Evolutionary conservation across 2,329 filamentous ascomycete genomes (phyloP).

Genomic region (Xylariaceae sp.): DNA sequence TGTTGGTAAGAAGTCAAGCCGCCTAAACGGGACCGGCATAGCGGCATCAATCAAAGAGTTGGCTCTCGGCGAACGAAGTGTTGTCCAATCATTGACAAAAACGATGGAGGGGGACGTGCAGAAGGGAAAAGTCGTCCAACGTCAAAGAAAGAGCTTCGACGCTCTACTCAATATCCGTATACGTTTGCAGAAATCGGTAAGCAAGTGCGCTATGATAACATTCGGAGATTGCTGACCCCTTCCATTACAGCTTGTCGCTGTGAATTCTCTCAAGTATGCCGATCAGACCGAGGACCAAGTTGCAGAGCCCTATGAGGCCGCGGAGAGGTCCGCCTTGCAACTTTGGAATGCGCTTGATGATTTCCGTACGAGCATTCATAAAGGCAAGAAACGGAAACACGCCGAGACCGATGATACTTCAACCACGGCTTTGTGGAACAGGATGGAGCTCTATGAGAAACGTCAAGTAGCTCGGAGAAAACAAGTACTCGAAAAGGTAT

Average conservation of each 20-base stretch:
- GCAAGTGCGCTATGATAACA: background rate
- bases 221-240: background rate
- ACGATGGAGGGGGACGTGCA: constrained; percentile 78
- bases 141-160: constrained; percentile 86
- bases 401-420: constrained; percentile 61
- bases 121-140: constrained; percentile 86
- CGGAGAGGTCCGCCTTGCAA: constrained; percentile 83
- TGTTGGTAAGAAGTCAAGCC: constrained; percentile 40
- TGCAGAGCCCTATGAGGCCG: constrained; percentile 69
- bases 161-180: constrained; percentile 89
- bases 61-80: constrained; percentile 69
- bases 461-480: constrained; percentile 67
- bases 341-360: constrained; percentile 82
- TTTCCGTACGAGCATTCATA: constrained; percentile 67
- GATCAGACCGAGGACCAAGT: constrained; percentile 52
- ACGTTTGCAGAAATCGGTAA: constrained; percentile 81
- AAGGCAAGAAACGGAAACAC: constrained; percentile 69
- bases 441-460: constrained; percentile 71
- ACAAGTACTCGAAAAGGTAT: constrained; percentile 70
- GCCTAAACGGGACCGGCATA: constrained; percentile 40
- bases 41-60: constrained; percentile 72
- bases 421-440: constrained; percentile 73
- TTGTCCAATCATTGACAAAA: constrained; percentile 66
- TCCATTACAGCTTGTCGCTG: constrained; percentile 65
- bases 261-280: constrained; percentile 72